These are phyloP conservation scores for Dactylellina sp. DNA, from an alignment of 2,329 filamentous ascomycete species.

Conservation along the genomic window DNA sequence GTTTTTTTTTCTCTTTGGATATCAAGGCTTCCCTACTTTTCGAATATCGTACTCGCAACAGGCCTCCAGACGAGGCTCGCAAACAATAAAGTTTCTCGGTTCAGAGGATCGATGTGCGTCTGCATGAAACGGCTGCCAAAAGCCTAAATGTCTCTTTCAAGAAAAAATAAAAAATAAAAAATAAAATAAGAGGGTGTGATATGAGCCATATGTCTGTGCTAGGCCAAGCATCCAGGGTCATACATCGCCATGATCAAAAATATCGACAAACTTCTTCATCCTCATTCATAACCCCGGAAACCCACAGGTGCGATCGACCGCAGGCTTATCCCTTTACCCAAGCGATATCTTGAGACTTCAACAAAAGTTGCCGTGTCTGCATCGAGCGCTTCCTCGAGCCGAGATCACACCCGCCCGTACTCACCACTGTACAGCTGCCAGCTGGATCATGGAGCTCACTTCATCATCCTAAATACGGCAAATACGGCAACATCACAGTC, in stretches of 20 bases:
- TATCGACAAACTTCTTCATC: conserved; percentile 14
- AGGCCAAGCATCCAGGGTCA: neutral
- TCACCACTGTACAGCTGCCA: too few relatives aligned
- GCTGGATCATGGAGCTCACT: conserved; percentile 13
- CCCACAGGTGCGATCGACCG: conserved; percentile 17
- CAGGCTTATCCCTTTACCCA: conserved; percentile 2
- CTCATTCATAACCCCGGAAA: neutral
- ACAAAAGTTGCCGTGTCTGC: conserved; percentile 27
- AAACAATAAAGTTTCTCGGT: conserved; percentile 28
- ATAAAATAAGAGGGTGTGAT: conserved; percentile 1
- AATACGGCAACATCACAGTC: conserved; percentile 19
- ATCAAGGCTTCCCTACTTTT: conserved; percentile 12
- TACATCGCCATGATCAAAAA: conserved; percentile 11
- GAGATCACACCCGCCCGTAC: conserved; percentile 32
- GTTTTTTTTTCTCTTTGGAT: conserved; percentile 15
- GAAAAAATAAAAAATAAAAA: conserved; percentile 2
- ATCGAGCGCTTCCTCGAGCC: conserved; percentile 23
- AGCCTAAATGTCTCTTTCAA: conserved; percentile 37
- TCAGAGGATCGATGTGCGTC: conserved; percentile 16
- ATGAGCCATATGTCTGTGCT: neutral
- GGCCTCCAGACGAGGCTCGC: neutral
- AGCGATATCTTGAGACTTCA: conserved; percentile 14
- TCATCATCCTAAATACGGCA: conserved; percentile 4
- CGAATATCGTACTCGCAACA: neutral
- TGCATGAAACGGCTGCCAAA: conserved; percentile 36